Evolutionary conservation across 805 yeast species (phyloP), one percentile per base, ranked within the genome.

Genomic region (Kodamaea neixiangensis): DNA sequence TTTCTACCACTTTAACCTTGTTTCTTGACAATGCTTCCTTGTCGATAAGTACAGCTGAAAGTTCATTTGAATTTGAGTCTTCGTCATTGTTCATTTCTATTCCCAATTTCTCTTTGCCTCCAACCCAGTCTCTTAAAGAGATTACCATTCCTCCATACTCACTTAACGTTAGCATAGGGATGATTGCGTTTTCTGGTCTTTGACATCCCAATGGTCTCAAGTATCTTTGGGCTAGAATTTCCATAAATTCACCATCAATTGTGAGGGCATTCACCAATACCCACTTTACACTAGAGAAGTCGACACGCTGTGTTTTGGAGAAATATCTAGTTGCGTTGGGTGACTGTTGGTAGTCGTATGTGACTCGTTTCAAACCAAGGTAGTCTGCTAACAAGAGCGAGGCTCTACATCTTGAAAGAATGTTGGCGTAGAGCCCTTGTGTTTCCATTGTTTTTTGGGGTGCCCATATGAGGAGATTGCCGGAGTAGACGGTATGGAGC

Each of bases 101-200:
- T 3, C 89, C 88, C 49, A 86, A 60, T 44, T 80, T 80, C 17
- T 85, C 88, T 49, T 81, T 81, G 3, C 81, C 81, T 3, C 89
- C 91, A 13, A 92, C 72, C 90, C 97, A 93, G 66, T 94, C 99
- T 57, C 96, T 78, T 78, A 91, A 81, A 0, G 97, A 83, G 5
- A 94, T 83, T 10, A 92, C 91, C 82, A 93, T 89, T 2, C 99
- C 99, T 31, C 99, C 99, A 61, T 91, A 96, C 63, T 94, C 99
- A 56, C 88, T 82, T 46, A 94, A 72, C 0, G 97, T 87, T 41
- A 94, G 73, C 75, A 94, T 80, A 0, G 99, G 99, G 0, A 96
- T 85, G 22, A 91, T 86, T 3, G 90, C 88, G 47, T 82, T 81
- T 34, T 86, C 78, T 0, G 96, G 86, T 48, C 80, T 81, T 49